Percentiles rank a stretch among this genome's conserved stretches.
Conservation (phyloP, 441 rosid species). For the Cnidoscolus chayamansa region DNA sequence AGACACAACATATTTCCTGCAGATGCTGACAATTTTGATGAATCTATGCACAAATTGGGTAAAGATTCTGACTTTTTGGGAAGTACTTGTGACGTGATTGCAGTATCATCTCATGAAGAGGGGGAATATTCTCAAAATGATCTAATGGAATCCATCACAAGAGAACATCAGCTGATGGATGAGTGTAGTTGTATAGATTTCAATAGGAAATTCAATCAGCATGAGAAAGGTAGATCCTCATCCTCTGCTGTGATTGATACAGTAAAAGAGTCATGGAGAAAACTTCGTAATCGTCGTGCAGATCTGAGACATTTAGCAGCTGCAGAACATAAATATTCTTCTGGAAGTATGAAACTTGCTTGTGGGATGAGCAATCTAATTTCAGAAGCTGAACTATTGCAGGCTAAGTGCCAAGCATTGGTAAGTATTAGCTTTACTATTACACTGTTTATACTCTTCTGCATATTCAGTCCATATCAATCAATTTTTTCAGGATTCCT, state of each 20-base stretch:
- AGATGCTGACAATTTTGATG: conserved; percentile 31
- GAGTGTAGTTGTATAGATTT: conserved; percentile 85
- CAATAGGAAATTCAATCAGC: conserved; percentile 34
- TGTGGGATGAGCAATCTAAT: conserved; percentile 56
- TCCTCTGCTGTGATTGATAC: conserved; percentile 28
- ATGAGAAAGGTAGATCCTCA: conserved; percentile 29
- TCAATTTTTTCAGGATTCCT: conserved; percentile 45
- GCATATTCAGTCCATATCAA: conserved; percentile 12
- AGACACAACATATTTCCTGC: conserved; percentile 29
- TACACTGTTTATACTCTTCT: conserved; percentile 17
- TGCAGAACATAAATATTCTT: conserved; percentile 54
- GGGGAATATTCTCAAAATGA: conserved; percentile 49
- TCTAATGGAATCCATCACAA: conserved; percentile 31
- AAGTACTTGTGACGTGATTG: conserved; percentile 35
- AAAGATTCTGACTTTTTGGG: conserved; percentile 38
- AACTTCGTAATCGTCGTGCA: conserved; percentile 40
- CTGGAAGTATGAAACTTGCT: conserved; percentile 42
- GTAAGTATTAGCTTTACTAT: conserved; percentile 34
- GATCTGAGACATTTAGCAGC: conserved; percentile 50
- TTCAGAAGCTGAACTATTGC: conserved; percentile 65
- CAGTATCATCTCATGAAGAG: conserved; percentile 41
- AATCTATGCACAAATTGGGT: conserved; percentile 27
- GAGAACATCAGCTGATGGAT: conserved; percentile 64
- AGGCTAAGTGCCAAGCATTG: conserved; percentile 40
- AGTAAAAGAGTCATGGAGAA: conserved; percentile 69